A percentile compares a stretch with the other conserved stretches of the same genome.
Evolutionary conservation across 73 alveolate species (phyloP).

Genomic region (Breviolum minutum): DNA sequence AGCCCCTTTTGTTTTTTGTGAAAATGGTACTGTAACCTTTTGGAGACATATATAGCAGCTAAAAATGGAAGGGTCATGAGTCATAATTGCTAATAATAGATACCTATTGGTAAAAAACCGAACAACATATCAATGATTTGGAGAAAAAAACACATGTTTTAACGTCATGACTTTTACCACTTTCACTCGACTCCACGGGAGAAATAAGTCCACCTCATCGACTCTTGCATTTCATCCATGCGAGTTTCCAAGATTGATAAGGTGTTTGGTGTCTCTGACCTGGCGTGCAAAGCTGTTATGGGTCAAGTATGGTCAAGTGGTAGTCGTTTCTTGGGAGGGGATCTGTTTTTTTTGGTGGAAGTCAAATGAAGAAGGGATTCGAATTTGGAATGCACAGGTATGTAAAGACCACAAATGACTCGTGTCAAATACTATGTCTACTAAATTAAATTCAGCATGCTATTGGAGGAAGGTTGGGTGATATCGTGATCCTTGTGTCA

Average conservation of each 20-base stretch:
- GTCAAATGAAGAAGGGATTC: no score
- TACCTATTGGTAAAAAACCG: not conserved
- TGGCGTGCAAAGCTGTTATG: not conserved
- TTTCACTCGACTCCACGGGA: not conserved
- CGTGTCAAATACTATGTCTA: no score
- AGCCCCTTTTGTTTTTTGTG: no score
- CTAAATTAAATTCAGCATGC: no score
- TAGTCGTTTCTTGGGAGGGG: not conserved
- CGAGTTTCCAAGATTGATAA: not conserved
- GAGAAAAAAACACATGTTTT: no score
- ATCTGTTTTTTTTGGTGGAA: no score
- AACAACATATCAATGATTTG: not conserved
- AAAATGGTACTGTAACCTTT: no score
- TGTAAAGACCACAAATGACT: not conserved
- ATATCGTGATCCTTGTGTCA: no score
- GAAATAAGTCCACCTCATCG: not conserved
- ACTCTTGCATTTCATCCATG: slow-evolving; percentile 43
- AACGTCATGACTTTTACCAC: no score
- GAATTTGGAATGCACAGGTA: not conserved
- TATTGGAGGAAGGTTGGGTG: no score
- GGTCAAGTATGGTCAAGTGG: not conserved
- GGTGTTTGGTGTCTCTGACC: not conserved
- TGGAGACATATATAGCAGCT: not conserved
- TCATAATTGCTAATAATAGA: not conserved
- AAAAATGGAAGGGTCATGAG: not conserved